Base-by-base conservation (phyloP, 2,329 filamentous ascomycete species). In the Apiospora sp. region DNA sequence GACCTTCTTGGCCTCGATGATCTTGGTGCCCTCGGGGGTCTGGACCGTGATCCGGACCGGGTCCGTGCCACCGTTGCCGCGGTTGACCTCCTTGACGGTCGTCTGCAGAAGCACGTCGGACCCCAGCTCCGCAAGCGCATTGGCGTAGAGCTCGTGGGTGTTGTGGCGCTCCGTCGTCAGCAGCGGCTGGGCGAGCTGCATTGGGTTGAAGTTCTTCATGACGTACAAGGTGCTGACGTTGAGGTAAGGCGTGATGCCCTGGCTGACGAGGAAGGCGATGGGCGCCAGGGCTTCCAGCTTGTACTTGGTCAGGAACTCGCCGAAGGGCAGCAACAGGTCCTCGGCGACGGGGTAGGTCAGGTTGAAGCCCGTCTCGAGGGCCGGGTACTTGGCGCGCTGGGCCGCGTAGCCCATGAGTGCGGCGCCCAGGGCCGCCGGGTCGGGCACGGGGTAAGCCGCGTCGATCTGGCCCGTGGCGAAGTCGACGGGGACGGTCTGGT, bases 401-500 rank as follows among this genome's bases (percentile, higher is more conserved):
- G 12, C 46, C 4, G 69, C 64, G 16, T 70, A 71, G 1, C 61
- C 37, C 24, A 51, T 34, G 24, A 72, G 58, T 6, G 54, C 71
- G 6, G 22, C 68, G 16, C 22, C 71, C 13, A 51, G 19, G 43
- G 58, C 41, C 0, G 34, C 30, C 6, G 14, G 24, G 34, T 68
- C 61, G 4, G 68, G 44, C 10, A 7, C 16, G n/a, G 68, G 46
- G 34, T 68, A 27, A 27, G 43, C 67, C 5, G 34, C 13, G 10
- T n/a, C 37, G n/a, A 19, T n/a, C 44, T 54, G 43, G 7, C 71
- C 71, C 4, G 68, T 70, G 22, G 37, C 14, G 54, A 72, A 72
- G 46, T 72, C 71, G 14, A 70, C n/a, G n/a, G 51, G 27, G 3
- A 24, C 19, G 13, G 49, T 48, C 4, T 22, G 41, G 24, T 43